phyloP scores from a whole-genome alignment of 2,329 filamentous ascomycete species.

The Paracoccidioides lutzii region DNA sequence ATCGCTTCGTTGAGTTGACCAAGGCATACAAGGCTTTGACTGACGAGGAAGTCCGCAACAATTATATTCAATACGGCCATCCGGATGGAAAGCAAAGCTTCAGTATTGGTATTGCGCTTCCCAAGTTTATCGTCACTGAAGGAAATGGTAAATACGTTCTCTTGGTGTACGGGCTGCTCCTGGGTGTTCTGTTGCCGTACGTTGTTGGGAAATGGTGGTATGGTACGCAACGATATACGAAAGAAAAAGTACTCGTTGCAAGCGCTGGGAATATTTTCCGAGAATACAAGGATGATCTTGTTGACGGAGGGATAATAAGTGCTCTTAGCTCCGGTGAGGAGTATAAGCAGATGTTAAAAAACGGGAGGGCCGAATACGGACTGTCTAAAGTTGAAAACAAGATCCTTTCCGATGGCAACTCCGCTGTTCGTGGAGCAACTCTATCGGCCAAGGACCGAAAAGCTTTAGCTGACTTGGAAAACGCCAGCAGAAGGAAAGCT shows the following conservation, averaged over 20 bases:
- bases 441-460: slow-evolving; percentile 62
- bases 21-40: slow-evolving; percentile 98
- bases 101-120: slow-evolving; percentile 92
- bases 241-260: slow-evolving; percentile 83
- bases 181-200: slow-evolving; percentile 84
- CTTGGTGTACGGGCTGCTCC: slow-evolving; percentile 71
- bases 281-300: slow-evolving; percentile 75
- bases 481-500: slow-evolving; percentile 68
- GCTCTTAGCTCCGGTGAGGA: slow-evolving; percentile 79
- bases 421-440: slow-evolving; percentile 41
- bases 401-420: slow-evolving; percentile 49
- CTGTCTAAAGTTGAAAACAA: slow-evolving; percentile 73
- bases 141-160: slow-evolving; percentile 94
- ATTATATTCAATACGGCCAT: slow-evolving; percentile 90
- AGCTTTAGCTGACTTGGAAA: slow-evolving; percentile 67
- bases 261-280: slow-evolving; percentile 91
- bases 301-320: slow-evolving; percentile 64
- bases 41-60: slow-evolving; percentile 92
- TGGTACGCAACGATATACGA: slow-evolving; percentile 81
- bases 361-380: slow-evolving; percentile 65
- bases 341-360: slow-evolving; percentile 62
- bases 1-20: slow-evolving; percentile 83
- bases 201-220: slow-evolving; percentile 98
- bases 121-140: slow-evolving; percentile 81
- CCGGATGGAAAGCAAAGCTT: slow-evolving; percentile 97